These are phyloP conservation scores for Gaultheria prostrata DNA, from an alignment of 148 eudicot species.

Conservation along the genomic window DNA sequence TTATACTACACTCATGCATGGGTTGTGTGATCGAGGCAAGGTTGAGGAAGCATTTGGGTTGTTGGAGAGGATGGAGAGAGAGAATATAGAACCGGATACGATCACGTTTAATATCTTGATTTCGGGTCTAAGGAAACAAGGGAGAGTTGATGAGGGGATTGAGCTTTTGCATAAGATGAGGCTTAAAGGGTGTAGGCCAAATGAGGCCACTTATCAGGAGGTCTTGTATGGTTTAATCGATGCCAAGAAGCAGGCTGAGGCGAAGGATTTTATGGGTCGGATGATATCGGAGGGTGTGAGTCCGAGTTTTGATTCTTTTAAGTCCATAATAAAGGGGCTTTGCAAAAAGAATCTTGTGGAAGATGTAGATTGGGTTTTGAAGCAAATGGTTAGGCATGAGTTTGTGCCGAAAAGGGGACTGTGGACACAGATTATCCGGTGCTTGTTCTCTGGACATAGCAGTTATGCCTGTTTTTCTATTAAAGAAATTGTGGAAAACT, in stretches of 20 bases:
- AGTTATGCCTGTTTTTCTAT: background rate
- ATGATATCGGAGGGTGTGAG: conserved; percentile 50
- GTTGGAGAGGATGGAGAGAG: conserved; percentile 71
- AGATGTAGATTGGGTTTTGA: conserved; percentile 77
- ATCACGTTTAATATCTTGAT: conserved; percentile 62
- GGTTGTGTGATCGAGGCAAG: conserved; percentile 52
- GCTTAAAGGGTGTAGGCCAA: conserved; percentile 71
- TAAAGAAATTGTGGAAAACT: conserved; percentile 24
- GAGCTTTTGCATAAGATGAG: conserved; percentile 57
- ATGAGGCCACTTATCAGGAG: conserved; percentile 69
- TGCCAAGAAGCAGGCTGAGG: conserved; percentile 45
- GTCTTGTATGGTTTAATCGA: conserved; percentile 70
- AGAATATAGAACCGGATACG: conserved; percentile 57
- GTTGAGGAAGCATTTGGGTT: conserved; percentile 66
- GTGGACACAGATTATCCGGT: conserved; percentile 57
- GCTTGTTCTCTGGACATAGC: conserved; percentile 24
- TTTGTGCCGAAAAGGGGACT: conserved; percentile 66
- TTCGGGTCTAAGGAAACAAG: conserved; percentile 58
- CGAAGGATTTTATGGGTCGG: conserved; percentile 43
- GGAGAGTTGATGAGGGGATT: conserved; percentile 64
- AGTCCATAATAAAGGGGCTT: conserved; percentile 53
- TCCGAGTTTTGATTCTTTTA: conserved; percentile 77
- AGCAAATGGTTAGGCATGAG: conserved; percentile 58
- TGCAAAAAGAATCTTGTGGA: conserved; percentile 43
- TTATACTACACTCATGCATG: conserved; percentile 68